These are phyloP conservation scores for Scutellaria galericulata DNA, from an alignment of 257 asterid species.

Conservation along the genomic window DNA sequence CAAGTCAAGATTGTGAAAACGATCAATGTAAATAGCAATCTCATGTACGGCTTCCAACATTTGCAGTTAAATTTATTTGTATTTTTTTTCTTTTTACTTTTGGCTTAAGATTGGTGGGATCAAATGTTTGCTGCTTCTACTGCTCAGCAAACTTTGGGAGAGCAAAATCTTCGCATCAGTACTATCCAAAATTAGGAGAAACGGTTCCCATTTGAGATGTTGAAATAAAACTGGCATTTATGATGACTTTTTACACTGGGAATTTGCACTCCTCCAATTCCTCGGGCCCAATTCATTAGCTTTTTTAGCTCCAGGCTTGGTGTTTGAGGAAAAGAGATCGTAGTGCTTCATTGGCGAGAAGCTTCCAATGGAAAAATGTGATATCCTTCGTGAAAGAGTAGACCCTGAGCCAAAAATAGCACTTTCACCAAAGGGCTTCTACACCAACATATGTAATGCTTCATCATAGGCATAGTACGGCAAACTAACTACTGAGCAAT, in stretches of 20 bases:
- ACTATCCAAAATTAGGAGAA: conserved; percentile 42
- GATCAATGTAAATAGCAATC: conserved; percentile 81
- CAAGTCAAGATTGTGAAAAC: conserved; percentile 90
- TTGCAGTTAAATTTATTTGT: conserved; percentile 39
- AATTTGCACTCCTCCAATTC: conserved; percentile 52
- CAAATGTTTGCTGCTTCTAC: conserved; percentile 42
- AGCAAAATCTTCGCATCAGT: conserved; percentile 49
- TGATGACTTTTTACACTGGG: conserved; percentile 32
- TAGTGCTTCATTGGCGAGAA: conserved; percentile 23
- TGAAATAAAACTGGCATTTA: conserved; percentile 59
- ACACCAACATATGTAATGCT: conserved; percentile 26
- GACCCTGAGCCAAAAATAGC: conserved; percentile 27
- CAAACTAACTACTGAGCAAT: not conserved
- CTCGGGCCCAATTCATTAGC: conserved; percentile 37
- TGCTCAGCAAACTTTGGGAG: conserved; percentile 38
- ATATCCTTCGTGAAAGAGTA: conserved; percentile 8
- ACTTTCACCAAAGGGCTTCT: conserved; percentile 35
- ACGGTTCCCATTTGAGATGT: conserved; percentile 59
- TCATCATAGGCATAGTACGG: conserved; percentile 16
- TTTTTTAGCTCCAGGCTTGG: conserved; percentile 33
- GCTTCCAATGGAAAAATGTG: conserved; percentile 22
- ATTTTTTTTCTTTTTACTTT: not conserved
- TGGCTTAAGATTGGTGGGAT: conserved; percentile 37
- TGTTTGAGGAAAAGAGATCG: conserved; percentile 30
- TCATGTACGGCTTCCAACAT: conserved; percentile 86